Evolutionary conservation across 2,329 filamentous ascomycete genomes (phyloP).

Genomic region (Calonectria henricotiae): DNA sequence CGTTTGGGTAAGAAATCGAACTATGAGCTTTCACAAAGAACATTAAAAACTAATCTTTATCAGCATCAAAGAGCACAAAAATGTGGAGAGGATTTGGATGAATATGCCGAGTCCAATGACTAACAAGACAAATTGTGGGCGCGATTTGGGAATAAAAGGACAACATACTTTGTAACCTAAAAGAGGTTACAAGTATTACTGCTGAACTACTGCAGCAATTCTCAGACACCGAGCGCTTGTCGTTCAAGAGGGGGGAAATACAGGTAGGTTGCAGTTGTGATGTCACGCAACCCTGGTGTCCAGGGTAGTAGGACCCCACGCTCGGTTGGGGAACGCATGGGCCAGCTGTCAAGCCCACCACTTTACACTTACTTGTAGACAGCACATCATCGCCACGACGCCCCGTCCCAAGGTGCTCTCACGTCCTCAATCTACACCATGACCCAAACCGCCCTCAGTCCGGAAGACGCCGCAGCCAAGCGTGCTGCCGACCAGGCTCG

Average conservation of each 20-base stretch:
- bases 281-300: constrained; percentile 19
- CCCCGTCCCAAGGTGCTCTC: constrained; percentile 10
- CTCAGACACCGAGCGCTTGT: too few species aligned
- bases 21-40: too few species aligned
- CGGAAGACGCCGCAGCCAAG: constrained; percentile 66
- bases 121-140: too few species aligned
- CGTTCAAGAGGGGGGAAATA: background rate
- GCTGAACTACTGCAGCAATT: too few species aligned
- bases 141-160: too few species aligned
- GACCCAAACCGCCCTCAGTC: constrained; percentile 59
- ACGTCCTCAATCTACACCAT: constrained; percentile 51
- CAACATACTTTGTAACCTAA: too few species aligned
- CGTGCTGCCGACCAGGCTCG: constrained; percentile 78
- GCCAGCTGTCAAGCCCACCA: constrained; percentile 36
- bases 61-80: too few species aligned
- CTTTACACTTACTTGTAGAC: constrained; percentile 7
- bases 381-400: constrained; percentile 33
- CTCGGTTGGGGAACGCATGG: constrained; percentile 10
- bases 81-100: too few species aligned
- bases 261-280: background rate
- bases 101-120: too few species aligned
- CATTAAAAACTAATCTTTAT: too few species aligned
- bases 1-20: too few species aligned
- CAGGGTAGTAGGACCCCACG: constrained; percentile 29
- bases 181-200: too few species aligned